These are phyloP conservation scores for Termitomyces sp. DNA, from an alignment of 768 basidiomycete genomes.

Conservation along the genomic window DNA sequence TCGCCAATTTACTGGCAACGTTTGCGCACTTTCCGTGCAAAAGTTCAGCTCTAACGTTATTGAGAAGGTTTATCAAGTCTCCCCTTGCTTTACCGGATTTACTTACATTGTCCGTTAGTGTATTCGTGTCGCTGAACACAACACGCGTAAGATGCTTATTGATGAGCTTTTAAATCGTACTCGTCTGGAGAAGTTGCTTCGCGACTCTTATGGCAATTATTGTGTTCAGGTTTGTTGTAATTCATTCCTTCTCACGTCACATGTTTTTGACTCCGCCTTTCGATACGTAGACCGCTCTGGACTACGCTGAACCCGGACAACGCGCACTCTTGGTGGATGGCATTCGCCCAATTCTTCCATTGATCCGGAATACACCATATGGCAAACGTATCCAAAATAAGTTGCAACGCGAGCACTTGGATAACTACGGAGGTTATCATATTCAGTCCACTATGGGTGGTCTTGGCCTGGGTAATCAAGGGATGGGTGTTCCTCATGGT, in stretches of 20 bases:
- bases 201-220: constrained; percentile 96
- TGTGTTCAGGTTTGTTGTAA: constrained; percentile 72
- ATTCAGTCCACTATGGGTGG: constrained; percentile 58
- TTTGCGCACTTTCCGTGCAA: constrained; percentile 96
- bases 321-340: constrained; percentile 92
- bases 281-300: constrained; percentile 77
- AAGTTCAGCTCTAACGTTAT: constrained; percentile 99
- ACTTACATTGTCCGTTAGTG: constrained; percentile 36
- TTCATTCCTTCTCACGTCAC: neutral
- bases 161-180: constrained; percentile 94
- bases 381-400: constrained; percentile 99
- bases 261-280: constrained; percentile 6
- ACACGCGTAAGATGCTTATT: constrained; percentile 89
- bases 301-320: constrained; percentile 95
- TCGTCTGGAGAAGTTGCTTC: constrained; percentile 89
- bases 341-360: constrained; percentile 95
- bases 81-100: neutral
- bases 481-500: constrained; percentile 37
- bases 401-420: constrained; percentile 90
- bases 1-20: constrained; percentile 95
- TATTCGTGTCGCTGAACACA: constrained; percentile 94
- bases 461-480: constrained; percentile 55
- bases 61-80: constrained; percentile 63
- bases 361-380: constrained; percentile 99
- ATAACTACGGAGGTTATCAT: constrained; percentile 58